Conservation (phyloP, 2,329 filamentous ascomycete species). For the Aureobasidium lini region DNA sequence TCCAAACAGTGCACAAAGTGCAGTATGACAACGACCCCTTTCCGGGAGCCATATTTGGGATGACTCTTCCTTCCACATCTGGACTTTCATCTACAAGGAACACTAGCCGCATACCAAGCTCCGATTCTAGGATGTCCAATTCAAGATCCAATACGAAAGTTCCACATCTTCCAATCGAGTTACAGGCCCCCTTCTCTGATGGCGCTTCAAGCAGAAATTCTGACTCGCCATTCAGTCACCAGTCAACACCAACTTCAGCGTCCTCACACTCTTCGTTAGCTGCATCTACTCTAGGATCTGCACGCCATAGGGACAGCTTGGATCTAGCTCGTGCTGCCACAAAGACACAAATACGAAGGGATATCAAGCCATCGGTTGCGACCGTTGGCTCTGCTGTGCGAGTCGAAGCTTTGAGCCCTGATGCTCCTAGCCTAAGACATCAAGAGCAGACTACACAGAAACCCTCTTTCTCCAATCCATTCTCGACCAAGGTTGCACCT, state of each 20-base stretch:
- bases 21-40: slow-evolving; percentile 9
- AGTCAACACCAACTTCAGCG: slow-evolving; percentile 71
- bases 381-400: not conserved
- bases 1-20: not conserved
- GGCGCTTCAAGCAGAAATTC: slow-evolving; percentile 63
- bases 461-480: not conserved
- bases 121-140: not conserved
- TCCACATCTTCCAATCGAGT: not conserved
- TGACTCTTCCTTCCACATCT: slow-evolving; percentile 8
- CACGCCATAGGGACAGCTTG: slow-evolving; percentile 9
- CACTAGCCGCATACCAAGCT: not conserved
- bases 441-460: not conserved
- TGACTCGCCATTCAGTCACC: slow-evolving; percentile 68
- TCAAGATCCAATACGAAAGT: not conserved
- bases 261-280: slow-evolving; percentile 66
- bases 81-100: not conserved
- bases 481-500: not conserved
- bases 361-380: not conserved
- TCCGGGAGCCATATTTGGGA: slow-evolving; percentile 12
- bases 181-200: not conserved
- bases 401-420: not conserved
- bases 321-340: not conserved
- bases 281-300: slow-evolving; percentile 15
- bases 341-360: not conserved
- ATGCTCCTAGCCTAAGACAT: not conserved